Conservation (phyloP, 345 rosid genomes). For the Dimocarpus longan region DNA sequence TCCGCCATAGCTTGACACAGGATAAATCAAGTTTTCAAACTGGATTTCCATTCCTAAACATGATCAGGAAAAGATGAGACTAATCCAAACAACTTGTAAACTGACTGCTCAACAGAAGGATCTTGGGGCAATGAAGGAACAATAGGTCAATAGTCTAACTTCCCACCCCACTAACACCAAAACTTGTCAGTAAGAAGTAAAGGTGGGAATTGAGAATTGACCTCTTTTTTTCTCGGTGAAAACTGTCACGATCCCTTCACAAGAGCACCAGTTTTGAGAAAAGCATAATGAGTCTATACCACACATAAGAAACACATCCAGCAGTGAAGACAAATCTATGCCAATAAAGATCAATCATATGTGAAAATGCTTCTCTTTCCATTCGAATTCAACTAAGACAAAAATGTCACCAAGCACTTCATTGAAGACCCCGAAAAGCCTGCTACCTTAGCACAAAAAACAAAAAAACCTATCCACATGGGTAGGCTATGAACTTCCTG, state of each 20-base stretch:
- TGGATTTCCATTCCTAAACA: not conserved
- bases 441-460: not conserved
- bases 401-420: not conserved
- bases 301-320: not conserved
- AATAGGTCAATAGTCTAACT: no score
- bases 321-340: not conserved
- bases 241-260: not conserved
- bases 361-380: not conserved
- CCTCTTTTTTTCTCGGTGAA: not conserved
- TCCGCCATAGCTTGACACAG: not conserved
- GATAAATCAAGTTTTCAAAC: conserved; percentile 1
- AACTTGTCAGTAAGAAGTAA: no score
- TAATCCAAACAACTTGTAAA: no score
- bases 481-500: not conserved
- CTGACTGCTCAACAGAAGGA: no score
- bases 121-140: no score
- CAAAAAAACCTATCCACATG: not conserved
- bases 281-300: not conserved
- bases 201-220: no score
- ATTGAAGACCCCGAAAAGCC: not conserved
- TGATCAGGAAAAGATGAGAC: not conserved
- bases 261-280: not conserved
- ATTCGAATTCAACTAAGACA: not conserved
- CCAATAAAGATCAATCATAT: no score
- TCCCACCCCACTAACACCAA: no score